Evolutionary conservation across 192 early-diverging fungal genomes (phyloP).

Genomic region (Phycomyces nitens): DNA sequence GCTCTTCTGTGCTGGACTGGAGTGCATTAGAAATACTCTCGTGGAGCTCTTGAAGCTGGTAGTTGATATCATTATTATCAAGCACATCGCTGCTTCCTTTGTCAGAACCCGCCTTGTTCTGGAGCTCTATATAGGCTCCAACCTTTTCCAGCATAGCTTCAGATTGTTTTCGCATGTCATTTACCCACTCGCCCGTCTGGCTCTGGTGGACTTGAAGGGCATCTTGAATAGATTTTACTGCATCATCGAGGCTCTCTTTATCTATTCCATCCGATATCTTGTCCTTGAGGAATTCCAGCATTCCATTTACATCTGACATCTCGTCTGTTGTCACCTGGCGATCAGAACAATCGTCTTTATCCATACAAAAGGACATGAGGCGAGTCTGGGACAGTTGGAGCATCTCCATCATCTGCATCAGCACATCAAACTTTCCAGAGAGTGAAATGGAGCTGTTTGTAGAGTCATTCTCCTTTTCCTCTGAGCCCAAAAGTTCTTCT

Average conservation of each 20-base stretch:
- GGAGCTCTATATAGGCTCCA: not conserved
- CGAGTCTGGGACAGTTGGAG: constrained; percentile 14
- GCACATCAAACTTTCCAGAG: constrained; percentile 24
- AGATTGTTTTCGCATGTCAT: not conserved
- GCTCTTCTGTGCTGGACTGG: constrained; percentile 2
- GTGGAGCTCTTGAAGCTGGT: not conserved
- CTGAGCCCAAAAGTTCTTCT: constrained; percentile 16
- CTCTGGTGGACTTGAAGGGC: not conserved
- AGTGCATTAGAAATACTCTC: not conserved
- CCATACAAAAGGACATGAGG: constrained; percentile 13
- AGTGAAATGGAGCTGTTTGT: constrained; percentile 6
- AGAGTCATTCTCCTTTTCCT: constrained; percentile 3
- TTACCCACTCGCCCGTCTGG: not conserved
- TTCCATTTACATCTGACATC: not conserved
- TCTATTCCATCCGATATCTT: not conserved
- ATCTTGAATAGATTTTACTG: not conserved
- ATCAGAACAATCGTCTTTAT: constrained; percentile 2
- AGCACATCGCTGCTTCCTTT: not conserved
- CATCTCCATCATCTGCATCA: constrained; percentile 25
- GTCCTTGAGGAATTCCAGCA: not conserved
- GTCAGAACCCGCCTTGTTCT: not conserved
- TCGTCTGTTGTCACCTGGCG: not conserved
- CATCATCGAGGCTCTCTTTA: not conserved
- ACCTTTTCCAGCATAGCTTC: not conserved
- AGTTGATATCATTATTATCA: not conserved